Conservation (phyloP, 176 grass and related monocot genomes). For the Saccharum spontaneum region DNA sequence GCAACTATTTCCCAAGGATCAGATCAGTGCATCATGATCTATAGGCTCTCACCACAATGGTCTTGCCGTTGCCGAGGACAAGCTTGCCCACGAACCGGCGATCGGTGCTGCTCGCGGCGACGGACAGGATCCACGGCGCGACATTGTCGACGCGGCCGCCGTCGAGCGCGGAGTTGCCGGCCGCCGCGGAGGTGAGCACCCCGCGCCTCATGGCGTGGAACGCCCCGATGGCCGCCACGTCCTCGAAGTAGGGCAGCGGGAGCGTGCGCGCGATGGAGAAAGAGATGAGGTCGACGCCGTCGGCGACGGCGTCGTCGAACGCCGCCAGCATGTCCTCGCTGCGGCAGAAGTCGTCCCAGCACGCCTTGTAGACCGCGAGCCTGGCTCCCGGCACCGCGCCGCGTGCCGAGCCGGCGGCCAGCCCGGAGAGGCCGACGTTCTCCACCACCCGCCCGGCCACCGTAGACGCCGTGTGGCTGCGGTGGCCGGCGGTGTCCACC, state of each 20-base stretch:
- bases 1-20: background rate
- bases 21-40: background rate
- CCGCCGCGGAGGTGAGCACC: background rate
- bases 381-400: conserved; percentile 24
- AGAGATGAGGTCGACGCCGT: conserved; percentile 28
- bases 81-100: background rate
- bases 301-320: conserved; percentile 16
- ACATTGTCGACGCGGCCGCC: background rate
- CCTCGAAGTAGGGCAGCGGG: background rate
- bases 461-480: conserved; percentile 35
- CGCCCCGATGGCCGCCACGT: background rate
- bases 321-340: background rate
- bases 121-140: conserved; percentile 5
- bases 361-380: conserved; percentile 32
- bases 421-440: background rate
- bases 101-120: background rate
- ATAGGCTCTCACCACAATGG: background rate
- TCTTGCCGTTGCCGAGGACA: background rate
- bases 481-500: background rate
- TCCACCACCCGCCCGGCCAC: background rate
- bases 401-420: background rate
- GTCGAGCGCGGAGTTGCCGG: background rate
- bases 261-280: background rate
- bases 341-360: background rate
- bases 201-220: conserved; percentile 9